A percentile compares a stretch with the other conserved stretches of the same genome.
Evolutionary conservation across 176 grass and related monocot species (phyloP).

Genomic region (Alopecurus myosuroides): DNA sequence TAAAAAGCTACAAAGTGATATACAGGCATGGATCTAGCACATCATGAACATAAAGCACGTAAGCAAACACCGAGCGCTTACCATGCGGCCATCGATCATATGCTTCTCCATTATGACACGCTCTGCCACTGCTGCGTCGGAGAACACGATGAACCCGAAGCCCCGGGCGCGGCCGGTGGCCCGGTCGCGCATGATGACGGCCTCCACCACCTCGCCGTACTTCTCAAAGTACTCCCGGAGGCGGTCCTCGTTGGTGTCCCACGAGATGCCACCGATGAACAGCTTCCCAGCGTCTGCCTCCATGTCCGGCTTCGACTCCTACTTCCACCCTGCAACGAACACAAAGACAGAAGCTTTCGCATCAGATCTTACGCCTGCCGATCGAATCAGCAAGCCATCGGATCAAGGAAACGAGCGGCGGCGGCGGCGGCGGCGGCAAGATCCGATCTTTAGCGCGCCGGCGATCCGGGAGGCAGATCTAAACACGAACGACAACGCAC

Average conservation of each 20-base stretch:
- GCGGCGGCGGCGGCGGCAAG: background rate
- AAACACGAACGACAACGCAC: constrained; percentile 23
- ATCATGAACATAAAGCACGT: constrained; percentile 3
- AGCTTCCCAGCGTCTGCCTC: constrained; percentile 79
- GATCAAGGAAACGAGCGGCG: constrained; percentile 22
- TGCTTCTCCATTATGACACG: constrained; percentile 79
- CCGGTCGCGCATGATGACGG: constrained; percentile 80
- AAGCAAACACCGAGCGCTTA: constrained; percentile 27
- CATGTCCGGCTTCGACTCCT: constrained; percentile 38
- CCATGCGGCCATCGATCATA: constrained; percentile 88
- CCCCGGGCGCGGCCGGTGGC: constrained; percentile 71
- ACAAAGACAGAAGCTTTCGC: constrained; percentile 33
- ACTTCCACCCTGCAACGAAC: constrained; percentile 15
- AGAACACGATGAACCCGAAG: constrained; percentile 87
- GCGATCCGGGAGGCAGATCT: constrained; percentile 34
- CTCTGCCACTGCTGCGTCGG: constrained; percentile 60
- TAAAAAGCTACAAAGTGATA: background rate
- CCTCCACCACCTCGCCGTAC: constrained; percentile 87
- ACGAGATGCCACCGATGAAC: constrained; percentile 93
- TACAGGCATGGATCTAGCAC: constrained; percentile 24
- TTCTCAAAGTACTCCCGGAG: constrained; percentile 78
- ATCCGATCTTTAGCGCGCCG: constrained; percentile 8
- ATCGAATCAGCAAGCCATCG: constrained; percentile 33
- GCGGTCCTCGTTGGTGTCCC: constrained; percentile 93
- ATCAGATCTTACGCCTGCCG: constrained; percentile 37